These are phyloP conservation scores for Ephemerocybe angulata DNA, from an alignment of 768 basidiomycete genomes.

Conservation along the genomic window DNA sequence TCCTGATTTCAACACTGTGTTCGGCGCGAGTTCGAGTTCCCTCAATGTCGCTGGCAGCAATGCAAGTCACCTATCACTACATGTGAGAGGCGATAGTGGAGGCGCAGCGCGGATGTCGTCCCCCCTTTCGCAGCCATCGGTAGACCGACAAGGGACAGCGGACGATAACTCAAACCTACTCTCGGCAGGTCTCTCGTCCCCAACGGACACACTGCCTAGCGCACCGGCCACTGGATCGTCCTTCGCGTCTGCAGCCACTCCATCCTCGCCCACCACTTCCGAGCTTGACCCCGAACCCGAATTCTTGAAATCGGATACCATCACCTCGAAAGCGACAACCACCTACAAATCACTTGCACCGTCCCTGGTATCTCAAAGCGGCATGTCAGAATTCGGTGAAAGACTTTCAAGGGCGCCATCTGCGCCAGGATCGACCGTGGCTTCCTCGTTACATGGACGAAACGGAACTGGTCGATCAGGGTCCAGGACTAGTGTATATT, in stretches of 20 bases:
- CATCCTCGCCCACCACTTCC: neutral
- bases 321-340: neutral
- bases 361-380: constrained; percentile 3
- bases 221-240: neutral
- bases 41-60: neutral
- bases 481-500: constrained; percentile 8
- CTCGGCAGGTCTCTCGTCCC: neutral
- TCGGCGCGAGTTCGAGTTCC: constrained; percentile 3
- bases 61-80: neutral
- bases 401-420: neutral
- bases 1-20: constrained; percentile 48
- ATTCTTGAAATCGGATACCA: neutral
- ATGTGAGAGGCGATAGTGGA: neutral
- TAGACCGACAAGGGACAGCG: neutral
- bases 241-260: neutral
- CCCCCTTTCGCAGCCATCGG: neutral
- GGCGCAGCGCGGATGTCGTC: neutral
- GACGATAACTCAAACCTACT: neutral
- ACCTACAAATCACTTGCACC: neutral
- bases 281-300: neutral
- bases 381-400: neutral
- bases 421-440: neutral
- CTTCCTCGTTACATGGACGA: neutral
- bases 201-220: no score
- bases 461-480: constrained; percentile 3